Base-by-base conservation (phyloP, 2,329 filamentous ascomycete genomes). In the Diaporthe longicolla region DNA sequence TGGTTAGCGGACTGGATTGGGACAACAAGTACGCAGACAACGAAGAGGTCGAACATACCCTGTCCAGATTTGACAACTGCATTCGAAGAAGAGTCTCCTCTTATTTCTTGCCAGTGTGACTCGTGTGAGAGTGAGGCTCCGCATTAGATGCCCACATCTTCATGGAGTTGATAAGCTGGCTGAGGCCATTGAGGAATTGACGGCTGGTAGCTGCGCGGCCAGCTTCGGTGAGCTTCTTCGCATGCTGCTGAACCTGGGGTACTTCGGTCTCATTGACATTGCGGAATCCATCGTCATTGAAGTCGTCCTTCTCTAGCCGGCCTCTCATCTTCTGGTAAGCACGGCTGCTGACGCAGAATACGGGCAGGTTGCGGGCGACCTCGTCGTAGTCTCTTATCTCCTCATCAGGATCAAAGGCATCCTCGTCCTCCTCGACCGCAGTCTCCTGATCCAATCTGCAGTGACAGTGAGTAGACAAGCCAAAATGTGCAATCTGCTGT, bases 161-260 rank as follows among this genome's bases (percentile, higher is more conserved):
- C 55, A 58, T 58, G 55, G 55, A 58, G 55, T 58, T 58, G 32
- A 58, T 32, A n/a, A 58, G 55, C n/a, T 58, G 55, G 55, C 55
- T 58, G 11, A 58, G 55, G 29, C 55, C 29, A 37, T 58, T 58
- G 55, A 58, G 55, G 19, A 58, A 58, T 58, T 58, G 55, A 37
- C 55, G 55, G 29, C 55, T n/a, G 9, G 29, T 37, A 6, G 55
- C 55, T 37, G 55, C 55, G n/a, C 55, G 55, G 55, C 55, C 55
- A 15, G 19, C 55, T 37, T 58, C 29, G 8, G 55, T 58, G 29
- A 58, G 55, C 55, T 58, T 58, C 55, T 58, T 58, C 19, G 55
- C 55, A 37, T 58, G 55, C 29, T 35, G 55, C 55, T 58, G 55
- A 37, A 58, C 32, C 55, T 58, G 55, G 55, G 55, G 55, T 19